Evolutionary conservation across 2,329 filamentous ascomycete genomes (phyloP).

Genomic region (Penicillium sp.): DNA sequence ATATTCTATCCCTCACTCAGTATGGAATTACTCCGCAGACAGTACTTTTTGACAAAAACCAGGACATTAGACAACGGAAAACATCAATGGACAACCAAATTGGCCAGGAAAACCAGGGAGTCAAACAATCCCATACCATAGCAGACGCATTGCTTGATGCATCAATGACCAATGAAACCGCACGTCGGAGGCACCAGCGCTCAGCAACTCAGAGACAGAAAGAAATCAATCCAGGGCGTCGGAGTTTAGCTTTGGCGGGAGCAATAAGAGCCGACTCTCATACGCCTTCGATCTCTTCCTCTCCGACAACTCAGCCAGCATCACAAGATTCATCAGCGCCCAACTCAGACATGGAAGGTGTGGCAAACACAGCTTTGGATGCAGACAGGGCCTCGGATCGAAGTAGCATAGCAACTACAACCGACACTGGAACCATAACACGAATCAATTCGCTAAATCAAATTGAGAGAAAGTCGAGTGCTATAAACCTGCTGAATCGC

Average conservation of each 20-base stretch:
- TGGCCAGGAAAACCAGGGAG: conserved; percentile 31
- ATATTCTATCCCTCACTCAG: conserved; percentile 69
- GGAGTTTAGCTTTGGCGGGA: conserved; percentile 16
- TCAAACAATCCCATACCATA: conserved; percentile 65
- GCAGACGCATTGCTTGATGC: conserved; percentile 88
- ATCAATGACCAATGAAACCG: conserved; percentile 74
- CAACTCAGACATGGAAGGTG: conserved; percentile 28
- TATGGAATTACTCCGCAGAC: conserved; percentile 79
- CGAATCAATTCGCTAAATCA: conserved; percentile 24
- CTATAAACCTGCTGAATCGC: conserved; percentile 58
- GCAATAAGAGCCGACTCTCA: conserved; percentile 25
- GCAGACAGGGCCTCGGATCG: conserved; percentile 22
- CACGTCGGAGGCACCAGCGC: conserved; percentile 40
- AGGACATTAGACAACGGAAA: conserved; percentile 45
- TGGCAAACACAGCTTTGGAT: conserved; percentile 21
- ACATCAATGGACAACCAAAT: conserved; percentile 23
- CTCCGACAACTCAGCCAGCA: conserved; percentile 27
- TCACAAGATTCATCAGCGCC: conserved; percentile 33
- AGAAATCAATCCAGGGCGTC: conserved; percentile 21
- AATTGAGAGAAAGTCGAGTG: conserved; percentile 47
- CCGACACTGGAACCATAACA: conserved; percentile 27
- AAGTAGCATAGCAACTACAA: conserved; percentile 28
- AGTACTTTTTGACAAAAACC: conserved; percentile 82
- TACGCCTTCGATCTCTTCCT: conserved; percentile 31
- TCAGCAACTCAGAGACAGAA: conserved; percentile 39